Percentiles rank a stretch among this genome's conserved stretches.
Conservation (phyloP, 345 rosid species). For the Lepidium didymum region DNA sequence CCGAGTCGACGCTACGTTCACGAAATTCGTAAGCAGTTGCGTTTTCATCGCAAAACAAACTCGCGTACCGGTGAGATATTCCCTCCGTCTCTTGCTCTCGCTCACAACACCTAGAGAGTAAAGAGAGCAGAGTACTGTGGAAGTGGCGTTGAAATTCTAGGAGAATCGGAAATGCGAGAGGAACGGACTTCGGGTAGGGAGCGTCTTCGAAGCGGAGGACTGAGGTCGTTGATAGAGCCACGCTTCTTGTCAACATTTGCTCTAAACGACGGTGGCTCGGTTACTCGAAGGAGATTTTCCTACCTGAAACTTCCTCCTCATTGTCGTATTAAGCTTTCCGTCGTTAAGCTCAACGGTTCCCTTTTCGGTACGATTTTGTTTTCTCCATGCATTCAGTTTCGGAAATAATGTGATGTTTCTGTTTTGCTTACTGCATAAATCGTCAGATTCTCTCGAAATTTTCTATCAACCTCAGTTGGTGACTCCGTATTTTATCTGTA, state of each 20-base stretch:
- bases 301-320: constrained; percentile 48
- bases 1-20: too few species aligned
- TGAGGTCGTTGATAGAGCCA: constrained; percentile 22
- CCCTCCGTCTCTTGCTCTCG: neutral
- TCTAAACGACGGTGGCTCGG: constrained; percentile 6
- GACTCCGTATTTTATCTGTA: neutral
- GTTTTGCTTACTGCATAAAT: neutral
- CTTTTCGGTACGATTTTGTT: constrained; percentile 40
- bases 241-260: constrained; percentile 31
- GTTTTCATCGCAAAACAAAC: neutral
- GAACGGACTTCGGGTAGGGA: neutral
- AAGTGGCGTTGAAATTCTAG: neutral
- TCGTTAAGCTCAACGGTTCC: constrained; percentile 73
- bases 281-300: constrained; percentile 18
- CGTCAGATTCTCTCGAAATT: neutral
- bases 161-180: constrained; percentile 10
- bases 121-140: neutral
- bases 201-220: constrained; percentile 6
- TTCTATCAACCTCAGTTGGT: neutral
- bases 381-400: neutral
- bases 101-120: neutral
- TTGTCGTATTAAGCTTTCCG: constrained; percentile 40
- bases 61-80: neutral
- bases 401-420: neutral
- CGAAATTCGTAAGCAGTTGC: neutral